Conservation (phyloP, 2,329 filamentous ascomycete species). For the Cytospora mali region DNA sequence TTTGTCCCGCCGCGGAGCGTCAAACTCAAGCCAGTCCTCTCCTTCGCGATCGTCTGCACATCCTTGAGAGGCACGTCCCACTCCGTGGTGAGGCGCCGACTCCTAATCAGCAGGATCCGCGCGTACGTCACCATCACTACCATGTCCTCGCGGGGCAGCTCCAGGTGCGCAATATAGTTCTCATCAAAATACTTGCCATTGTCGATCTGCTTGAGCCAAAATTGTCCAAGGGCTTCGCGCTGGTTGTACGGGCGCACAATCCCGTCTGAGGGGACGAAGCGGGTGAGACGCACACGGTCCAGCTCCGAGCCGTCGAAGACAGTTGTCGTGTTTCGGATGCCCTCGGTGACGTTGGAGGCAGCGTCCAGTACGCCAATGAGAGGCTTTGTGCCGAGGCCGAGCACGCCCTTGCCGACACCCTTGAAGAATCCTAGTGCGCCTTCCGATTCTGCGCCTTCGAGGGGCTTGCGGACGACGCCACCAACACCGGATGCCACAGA, state of each 20-base stretch:
- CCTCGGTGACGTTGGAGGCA: conserved; percentile 94
- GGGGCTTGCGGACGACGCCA: conserved; percentile 86
- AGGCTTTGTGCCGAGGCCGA: conserved; percentile 95
- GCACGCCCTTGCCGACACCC: conserved; percentile 90
- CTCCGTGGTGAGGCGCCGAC: conserved; percentile 81
- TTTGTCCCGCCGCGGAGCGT: conserved; percentile 87
- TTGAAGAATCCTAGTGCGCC: conserved; percentile 95
- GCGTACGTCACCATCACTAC: conserved; percentile 86
- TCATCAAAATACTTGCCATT: conserved; percentile 98
- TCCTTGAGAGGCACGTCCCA: conserved; percentile 98
- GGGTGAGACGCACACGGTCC: conserved; percentile 89
- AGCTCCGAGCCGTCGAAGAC: conserved; percentile 95
- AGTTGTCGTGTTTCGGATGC: conserved; percentile 97
- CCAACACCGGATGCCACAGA: conserved; percentile 93
- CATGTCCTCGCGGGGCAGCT: conserved; percentile 85
- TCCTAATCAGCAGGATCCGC: conserved; percentile 87
- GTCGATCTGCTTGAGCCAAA: conserved; percentile 98
- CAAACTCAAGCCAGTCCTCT: conserved; percentile 89
- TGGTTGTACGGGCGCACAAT: conserved; percentile 94
- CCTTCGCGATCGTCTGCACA: conserved; percentile 95
- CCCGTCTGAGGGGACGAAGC: conserved; percentile 89
- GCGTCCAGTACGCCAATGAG: conserved; percentile 96
- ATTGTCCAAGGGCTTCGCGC: conserved; percentile 93
- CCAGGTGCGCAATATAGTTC: conserved; percentile 93
- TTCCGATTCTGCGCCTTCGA: conserved; percentile 95